Base-by-base conservation (phyloP, 495 filamentous ascomycete genomes). In the Cairneyella variabilis region DNA sequence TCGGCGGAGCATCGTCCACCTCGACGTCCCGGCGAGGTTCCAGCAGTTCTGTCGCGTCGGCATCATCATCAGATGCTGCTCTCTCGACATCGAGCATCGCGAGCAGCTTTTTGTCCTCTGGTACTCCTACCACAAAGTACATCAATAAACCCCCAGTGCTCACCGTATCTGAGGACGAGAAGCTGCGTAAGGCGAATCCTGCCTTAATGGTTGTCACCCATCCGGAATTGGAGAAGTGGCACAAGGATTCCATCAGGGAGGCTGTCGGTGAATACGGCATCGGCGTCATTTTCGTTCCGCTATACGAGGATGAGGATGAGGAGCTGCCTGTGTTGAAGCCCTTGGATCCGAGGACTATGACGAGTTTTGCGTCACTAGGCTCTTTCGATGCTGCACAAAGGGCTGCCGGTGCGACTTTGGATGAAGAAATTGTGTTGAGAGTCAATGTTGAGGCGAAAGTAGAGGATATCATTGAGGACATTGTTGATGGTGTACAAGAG, bases 181-280 rank as follows among this genome's bases (percentile, higher is more conserved):
- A 38, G 22, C 0, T 3, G n/a, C n/a, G 30, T 12, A 37, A 12
- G 7, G 17, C 18, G 9, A 62, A 62, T 50, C 39, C 45, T 5
- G 59, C 52, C 7, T 34, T 63, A 39, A 59, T 63, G 60, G 56
- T 62, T 6, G 12, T 57, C 4, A 62, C 59, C 34, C 59, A 62
- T 45, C 59, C 59, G 11, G 41, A 53, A 48, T 27, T 62, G 22
- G 55, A 58, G 28, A 1, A 12, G n/a, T 58, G 59, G 59, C 59
- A 62, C 32, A 58, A 49, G 36, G 0, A 44, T 10, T 2, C 32
- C 3, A 56, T 62, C 38, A 7, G 59, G 17, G 49, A 22, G 18
- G 51, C 56, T 1, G 42, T 59, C 18, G 43, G 56, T 0, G 51
- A 51, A 3, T 62, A 62, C 39, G 51, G 55, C 2, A 52, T 62